Conservation (phyloP, 257 asterid species). For the Linderniella brevidens region DNA sequence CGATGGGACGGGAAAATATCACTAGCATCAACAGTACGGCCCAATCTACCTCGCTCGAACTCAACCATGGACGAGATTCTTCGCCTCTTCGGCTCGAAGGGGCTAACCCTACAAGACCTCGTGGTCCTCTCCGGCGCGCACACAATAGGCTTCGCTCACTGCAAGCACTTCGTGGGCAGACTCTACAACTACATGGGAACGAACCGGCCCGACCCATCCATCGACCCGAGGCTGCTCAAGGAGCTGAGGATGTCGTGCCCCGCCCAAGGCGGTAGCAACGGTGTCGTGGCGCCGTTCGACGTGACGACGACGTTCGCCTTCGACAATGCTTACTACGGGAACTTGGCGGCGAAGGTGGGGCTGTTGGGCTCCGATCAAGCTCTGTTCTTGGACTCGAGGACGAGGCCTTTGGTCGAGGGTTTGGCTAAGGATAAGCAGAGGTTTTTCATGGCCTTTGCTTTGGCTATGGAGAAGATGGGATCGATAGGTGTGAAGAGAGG, state of each 20-base stretch:
- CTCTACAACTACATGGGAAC: constrained; percentile 55
- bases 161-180: constrained; percentile 54
- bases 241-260: constrained; percentile 84
- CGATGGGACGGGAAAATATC: constrained; percentile 95
- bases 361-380: constrained; percentile 65
- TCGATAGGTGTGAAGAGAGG: constrained; percentile 84
- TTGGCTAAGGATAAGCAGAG: constrained; percentile 57
- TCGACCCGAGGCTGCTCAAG: constrained; percentile 65
- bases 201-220: constrained; percentile 42
- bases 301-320: constrained; percentile 79
- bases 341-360: constrained; percentile 65
- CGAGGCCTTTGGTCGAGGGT: constrained; percentile 51
- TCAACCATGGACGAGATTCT: constrained; percentile 45
- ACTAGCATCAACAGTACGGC: constrained; percentile 41
- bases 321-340: constrained; percentile 83
- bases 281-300: constrained; percentile 76
- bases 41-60: constrained; percentile 65
- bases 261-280: constrained; percentile 60
- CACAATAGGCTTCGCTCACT: constrained; percentile 86
- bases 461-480: constrained; percentile 92
- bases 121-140: constrained; percentile 89
- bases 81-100: constrained; percentile 57
- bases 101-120: constrained; percentile 54
- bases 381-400: constrained; percentile 57
- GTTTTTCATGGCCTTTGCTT: constrained; percentile 54